Conservation (phyloP, 257 asterid species). For the Verbena officinalis region DNA sequence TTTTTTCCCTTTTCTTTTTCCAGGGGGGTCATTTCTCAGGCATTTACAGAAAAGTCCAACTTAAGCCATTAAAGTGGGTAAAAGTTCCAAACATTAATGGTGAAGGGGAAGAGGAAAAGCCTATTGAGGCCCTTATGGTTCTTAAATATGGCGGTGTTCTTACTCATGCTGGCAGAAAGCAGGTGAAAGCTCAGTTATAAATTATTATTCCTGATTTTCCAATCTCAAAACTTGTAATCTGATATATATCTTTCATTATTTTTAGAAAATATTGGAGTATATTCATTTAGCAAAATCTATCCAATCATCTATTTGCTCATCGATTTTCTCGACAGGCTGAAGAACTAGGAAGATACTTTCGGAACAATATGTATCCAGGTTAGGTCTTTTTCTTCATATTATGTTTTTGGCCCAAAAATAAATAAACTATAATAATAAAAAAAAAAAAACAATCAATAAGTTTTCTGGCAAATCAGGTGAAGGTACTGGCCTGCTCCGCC, state of each 20-base stretch:
- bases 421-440: too few relatives aligned
- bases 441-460: not conserved
- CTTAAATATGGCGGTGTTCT: slow-evolving; percentile 99
- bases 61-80: slow-evolving; percentile 91
- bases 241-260: not conserved
- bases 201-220: not conserved
- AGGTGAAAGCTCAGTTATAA: slow-evolving; percentile 47
- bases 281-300: not conserved
- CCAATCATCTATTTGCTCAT: slow-evolving; percentile 21
- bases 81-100: slow-evolving; percentile 73
- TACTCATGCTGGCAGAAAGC: slow-evolving; percentile 98
- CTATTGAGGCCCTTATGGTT: slow-evolving; percentile 95
- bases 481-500: slow-evolving; percentile 98
- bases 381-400: slow-evolving; percentile 13
- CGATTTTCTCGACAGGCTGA: slow-evolving; percentile 74
- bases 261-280: not conserved
- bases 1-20: not conserved
- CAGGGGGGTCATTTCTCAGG: slow-evolving; percentile 99
- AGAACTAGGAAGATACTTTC: slow-evolving; percentile 92
- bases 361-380: slow-evolving; percentile 99
- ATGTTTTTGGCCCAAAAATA: too few relatives aligned
- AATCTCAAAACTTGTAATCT: not conserved
- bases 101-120: slow-evolving; percentile 93
- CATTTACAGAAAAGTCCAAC: slow-evolving; percentile 92
- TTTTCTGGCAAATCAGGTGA: slow-evolving; percentile 63